Base-by-base conservation (phyloP, 208 protist species). In the Acanthamoeba lugdunensis region DNA sequence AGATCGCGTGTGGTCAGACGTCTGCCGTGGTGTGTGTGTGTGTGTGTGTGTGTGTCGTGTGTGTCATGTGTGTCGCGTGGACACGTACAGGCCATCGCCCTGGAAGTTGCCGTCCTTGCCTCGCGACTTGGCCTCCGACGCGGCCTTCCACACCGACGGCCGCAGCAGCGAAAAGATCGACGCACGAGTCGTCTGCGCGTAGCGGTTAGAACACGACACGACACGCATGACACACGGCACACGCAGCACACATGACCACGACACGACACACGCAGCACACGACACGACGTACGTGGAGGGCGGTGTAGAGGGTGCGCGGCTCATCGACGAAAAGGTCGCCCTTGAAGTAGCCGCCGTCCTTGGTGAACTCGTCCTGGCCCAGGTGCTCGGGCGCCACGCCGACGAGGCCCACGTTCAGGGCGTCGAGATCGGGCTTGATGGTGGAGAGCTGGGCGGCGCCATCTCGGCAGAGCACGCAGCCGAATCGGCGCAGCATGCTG, bases 321-420 rank as follows among this genome's bases (percentile, higher is more conserved):
- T 41, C 41, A 50, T 81, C 73, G 73, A 81, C 37, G 28, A 81
- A 28, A n/a, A 81, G 73, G 1, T 37, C 73, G 16, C 73, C 73
- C 73, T 81, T 81, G 37, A 41, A 81, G 73, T 81, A 81, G 73
- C 30, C 37, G 2, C 37, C 73, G 21, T 28, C 73, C 73, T 41
- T 9, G 37, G n/a, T 41, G 73, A 81, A 81, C 30, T 81, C 73
- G 18, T 81, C 73, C 30, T 52, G 37, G 41, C 73, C 73, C 23
- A 81, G 5, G 21, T 52, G 73, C 73, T 81, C 73, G 41, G 30
- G 73, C 14, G 37, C 73, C 23, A 81, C 41, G 23, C 73, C 73
- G 11, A 81, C 73, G 73, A 81, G 73, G 73, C 25, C 73, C 73
- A 81, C 73, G 73, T 81, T 50, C 23, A 41, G 30, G 4, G 73